Percentiles rank a stretch among this genome's conserved stretches.
Conservation (phyloP, 768 basidiomycete genomes). For the Lactarius quietus region DNA sequence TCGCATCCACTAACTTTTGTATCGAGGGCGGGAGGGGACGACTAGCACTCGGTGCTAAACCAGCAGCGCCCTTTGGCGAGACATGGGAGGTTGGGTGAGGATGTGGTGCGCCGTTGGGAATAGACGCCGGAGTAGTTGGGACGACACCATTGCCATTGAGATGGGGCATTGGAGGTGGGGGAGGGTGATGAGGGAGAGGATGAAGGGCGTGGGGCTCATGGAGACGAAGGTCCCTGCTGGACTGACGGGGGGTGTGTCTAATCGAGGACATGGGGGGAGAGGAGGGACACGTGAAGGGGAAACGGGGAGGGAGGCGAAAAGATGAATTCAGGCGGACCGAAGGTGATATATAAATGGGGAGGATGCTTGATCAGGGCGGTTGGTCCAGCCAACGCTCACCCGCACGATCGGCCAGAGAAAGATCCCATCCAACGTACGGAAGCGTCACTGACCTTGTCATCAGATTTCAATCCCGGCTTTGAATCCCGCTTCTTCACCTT, state of each 20-base stretch:
- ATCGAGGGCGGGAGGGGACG: slow-evolving; percentile 43
- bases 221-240: slow-evolving; percentile 59
- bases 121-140: slow-evolving; percentile 39
- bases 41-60: slow-evolving; percentile 27
- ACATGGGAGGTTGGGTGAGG: slow-evolving; percentile 36
- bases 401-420: slow-evolving; percentile 50
- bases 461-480: slow-evolving; percentile 29
- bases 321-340: slow-evolving; percentile 27
- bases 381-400: slow-evolving; percentile 39
- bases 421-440: slow-evolving; percentile 27
- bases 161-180: slow-evolving; percentile 42
- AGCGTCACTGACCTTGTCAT: slow-evolving; percentile 28
- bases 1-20: slow-evolving; percentile 77
- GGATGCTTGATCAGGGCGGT: slow-evolving; percentile 42
- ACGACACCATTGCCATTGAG: slow-evolving; percentile 52
- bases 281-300: slow-evolving; percentile 32
- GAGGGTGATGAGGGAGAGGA: slow-evolving; percentile 41
- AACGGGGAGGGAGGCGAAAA: slow-evolving; percentile 32
- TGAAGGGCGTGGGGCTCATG: slow-evolving; percentile 53
- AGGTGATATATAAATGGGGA: slow-evolving; percentile 32
- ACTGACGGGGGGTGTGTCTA: slow-evolving; percentile 56
- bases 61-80: slow-evolving; percentile 35
- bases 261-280: slow-evolving; percentile 47
- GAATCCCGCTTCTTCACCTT: slow-evolving; percentile 38
- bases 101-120: slow-evolving; percentile 44